Percentiles rank a stretch among this genome's conserved stretches.
phyloP scores from a whole-genome alignment of 2,329 filamentous ascomycete genomes.

The Elsinoe batatas region DNA sequence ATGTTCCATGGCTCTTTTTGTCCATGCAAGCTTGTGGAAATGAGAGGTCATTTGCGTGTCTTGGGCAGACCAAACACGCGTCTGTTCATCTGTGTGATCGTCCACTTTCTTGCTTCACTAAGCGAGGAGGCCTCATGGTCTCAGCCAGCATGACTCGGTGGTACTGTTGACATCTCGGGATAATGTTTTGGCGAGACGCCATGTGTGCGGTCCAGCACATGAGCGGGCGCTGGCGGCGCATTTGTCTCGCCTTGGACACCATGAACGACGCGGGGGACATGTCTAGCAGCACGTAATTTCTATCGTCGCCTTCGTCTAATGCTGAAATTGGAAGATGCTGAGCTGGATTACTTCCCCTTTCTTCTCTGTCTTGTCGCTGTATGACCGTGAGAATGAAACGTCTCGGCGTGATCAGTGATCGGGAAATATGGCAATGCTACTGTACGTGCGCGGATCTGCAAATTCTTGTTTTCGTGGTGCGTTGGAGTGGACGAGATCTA shows the following conservation, averaged over 20 bases:
- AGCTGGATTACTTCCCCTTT: too few relatives aligned
- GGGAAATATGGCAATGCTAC: not conserved
- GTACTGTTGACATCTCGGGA: constrained; percentile 1
- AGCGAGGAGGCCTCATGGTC: not conserved
- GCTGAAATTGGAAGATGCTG: too few relatives aligned
- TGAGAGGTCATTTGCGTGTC: not conserved
- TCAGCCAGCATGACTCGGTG: constrained; percentile 4
- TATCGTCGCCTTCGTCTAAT: not conserved
- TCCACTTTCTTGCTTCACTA: constrained; percentile 4
- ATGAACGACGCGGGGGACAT: constrained; percentile 2
- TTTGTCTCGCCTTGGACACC: not conserved
- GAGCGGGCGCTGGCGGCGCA: not conserved
- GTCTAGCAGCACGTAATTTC: not conserved
- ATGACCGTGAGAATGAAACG: not conserved
- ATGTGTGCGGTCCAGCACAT: not conserved
- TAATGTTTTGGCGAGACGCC: constrained; percentile 2
- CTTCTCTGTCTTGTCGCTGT: too few relatives aligned
- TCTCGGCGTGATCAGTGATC: constrained; percentile 2
- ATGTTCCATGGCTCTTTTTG: not conserved
- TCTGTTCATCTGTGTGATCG: not conserved
- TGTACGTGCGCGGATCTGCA: constrained; percentile 5
- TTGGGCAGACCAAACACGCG: constrained; percentile 3
- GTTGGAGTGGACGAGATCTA: not conserved
- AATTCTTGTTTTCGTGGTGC: constrained; percentile 6
- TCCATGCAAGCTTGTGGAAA: not conserved